Evolutionary conservation across 768 basidiomycete genomes (phyloP), one percentile per base, ranked within the genome.

Genomic region (Lactarius akahatsu): DNA sequence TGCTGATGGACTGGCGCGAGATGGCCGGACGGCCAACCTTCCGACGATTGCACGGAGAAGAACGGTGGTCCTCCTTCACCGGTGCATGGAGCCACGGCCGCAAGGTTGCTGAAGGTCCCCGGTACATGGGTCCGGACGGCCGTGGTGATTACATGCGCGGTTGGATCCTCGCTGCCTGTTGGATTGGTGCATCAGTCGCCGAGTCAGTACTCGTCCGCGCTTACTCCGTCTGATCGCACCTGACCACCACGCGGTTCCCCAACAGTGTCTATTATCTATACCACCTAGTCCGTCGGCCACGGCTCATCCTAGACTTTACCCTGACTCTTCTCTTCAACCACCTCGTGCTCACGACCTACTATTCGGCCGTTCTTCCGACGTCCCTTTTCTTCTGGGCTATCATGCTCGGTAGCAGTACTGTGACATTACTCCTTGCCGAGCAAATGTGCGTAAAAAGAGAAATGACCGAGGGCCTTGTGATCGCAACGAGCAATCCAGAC

Each of bases 1-100:
- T 94, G 89, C 80, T 98, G 43, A 94, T 99, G 88, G 96, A 98
- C 78, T 99, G 97, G 97, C 83, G 94, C 56, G 92, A 98, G 76
- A 89, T 99, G 86, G 91, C 95, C 1, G 91, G 94, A 4, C 78
- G 85, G 60, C 86, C 91, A 4, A 95, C 94, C 0, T 86, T 90
- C 26, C 84, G 83, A 63, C 85, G 85, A 32, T 76, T 86, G 63
- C 83, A 86, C 28, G 88, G 86, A 20, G 84, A 84, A 62, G 84
- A 86, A 52, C 78, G 83, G 55, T 92, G 89, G 89, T 79, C 78
- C 60, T 82, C 85, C 43, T 85, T 86, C 73, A 80, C 85, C 52
- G 87, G 90, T 72, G 89, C 86, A 6, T 94, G 93, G 91, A 88
- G 87, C 72, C 87, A 89, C 56, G 91, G 93, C 3, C 85, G 86